These are phyloP conservation scores for Arthrinium puccinioides DNA, from an alignment of 2,329 filamentous ascomycete genomes.

Conservation along the genomic window DNA sequence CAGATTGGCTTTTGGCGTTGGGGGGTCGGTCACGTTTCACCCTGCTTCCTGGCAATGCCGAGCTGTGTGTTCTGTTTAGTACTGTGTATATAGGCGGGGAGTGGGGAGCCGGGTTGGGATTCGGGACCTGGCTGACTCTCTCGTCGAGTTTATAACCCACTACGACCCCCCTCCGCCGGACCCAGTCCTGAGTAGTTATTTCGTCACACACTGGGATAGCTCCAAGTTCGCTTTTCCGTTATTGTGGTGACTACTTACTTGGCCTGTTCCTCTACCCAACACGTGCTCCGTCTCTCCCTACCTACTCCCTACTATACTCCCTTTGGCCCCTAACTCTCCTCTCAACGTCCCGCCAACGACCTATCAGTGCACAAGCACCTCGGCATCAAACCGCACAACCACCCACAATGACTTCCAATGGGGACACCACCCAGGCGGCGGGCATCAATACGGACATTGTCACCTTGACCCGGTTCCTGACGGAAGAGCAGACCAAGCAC, in stretches of 20 bases:
- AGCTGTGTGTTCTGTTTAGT: neutral
- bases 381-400: too few relatives aligned
- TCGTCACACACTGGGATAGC: slow-evolving; percentile 3
- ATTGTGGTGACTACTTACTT: too few relatives aligned
- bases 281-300: neutral
- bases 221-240: neutral
- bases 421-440: slow-evolving; percentile 41
- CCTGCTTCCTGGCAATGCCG: neutral
- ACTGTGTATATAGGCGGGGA: neutral
- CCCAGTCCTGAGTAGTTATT: slow-evolving; percentile 1
- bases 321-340: neutral
- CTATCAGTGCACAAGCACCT: too few relatives aligned
- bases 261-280: too few relatives aligned
- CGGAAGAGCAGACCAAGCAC: slow-evolving; percentile 90
- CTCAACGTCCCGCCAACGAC: too few relatives aligned
- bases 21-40: neutral
- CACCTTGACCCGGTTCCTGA: slow-evolving; percentile 90
- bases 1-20: slow-evolving; percentile 1
- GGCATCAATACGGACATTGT: slow-evolving; percentile 94
- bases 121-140: too few relatives aligned
- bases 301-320: neutral
- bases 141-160: slow-evolving; percentile 4
- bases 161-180: slow-evolving; percentile 1
- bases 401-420: slow-evolving; percentile 17
- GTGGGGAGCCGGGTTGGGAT: neutral